Conservation (phyloP, 371 early-diverging fungal genomes). For the Mortierella sp. region DNA sequence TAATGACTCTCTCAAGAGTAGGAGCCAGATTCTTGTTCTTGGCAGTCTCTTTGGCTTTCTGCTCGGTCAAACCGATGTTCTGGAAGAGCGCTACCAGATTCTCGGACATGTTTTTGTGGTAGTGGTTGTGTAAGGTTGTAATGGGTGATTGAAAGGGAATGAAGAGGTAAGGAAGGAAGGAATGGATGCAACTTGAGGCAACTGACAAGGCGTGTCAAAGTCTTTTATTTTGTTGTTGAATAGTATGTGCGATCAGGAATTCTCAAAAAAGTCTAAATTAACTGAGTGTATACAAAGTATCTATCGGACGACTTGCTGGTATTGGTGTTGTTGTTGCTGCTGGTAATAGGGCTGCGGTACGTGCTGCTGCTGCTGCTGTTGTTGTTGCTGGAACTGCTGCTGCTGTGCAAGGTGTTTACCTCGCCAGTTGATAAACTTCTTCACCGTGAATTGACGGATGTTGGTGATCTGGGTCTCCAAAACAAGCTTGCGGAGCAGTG, state of each 20-base stretch:
- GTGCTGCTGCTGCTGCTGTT: conserved; percentile 50
- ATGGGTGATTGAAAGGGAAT: neutral
- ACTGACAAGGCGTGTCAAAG: neutral
- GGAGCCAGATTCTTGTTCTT: conserved; percentile 95
- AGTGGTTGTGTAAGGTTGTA: neutral
- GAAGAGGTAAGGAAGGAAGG: neutral
- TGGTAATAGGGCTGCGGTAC: conserved; percentile 29
- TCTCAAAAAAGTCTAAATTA: neutral
- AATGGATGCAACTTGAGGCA: neutral
- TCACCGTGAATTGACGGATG: conserved; percentile 64
- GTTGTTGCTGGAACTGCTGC: conserved; percentile 31
- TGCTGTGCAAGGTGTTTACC: conserved; percentile 41
- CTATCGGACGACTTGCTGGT: conserved; percentile 37
- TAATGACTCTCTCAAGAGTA: conserved; percentile 73
- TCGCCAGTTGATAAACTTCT: conserved; percentile 70
- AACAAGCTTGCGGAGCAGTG: conserved; percentile 52
- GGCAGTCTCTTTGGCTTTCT: conserved; percentile 94
- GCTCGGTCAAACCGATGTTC: conserved; percentile 89
- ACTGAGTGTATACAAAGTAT: neutral
- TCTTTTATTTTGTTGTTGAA: neutral
- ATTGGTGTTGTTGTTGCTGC: conserved; percentile 27
- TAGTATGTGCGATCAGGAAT: conserved; percentile 1
- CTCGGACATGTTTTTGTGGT: conserved; percentile 51
- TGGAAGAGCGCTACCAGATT: conserved; percentile 78
- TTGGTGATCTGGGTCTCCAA: conserved; percentile 64